phyloP scores from a whole-genome alignment of 805 yeast species.

The Candida endomychidarum region DNA sequence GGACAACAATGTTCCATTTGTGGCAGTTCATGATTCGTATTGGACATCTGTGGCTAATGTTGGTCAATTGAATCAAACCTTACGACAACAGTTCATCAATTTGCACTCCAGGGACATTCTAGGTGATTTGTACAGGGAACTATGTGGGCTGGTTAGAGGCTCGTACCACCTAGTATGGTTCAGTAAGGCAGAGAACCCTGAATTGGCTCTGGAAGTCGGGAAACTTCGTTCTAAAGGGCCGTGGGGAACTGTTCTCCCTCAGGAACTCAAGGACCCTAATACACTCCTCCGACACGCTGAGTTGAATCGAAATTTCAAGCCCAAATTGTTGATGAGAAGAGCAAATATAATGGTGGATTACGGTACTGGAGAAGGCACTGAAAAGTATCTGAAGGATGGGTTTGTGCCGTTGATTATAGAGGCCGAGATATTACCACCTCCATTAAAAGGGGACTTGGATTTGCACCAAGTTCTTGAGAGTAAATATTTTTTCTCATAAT shows the following conservation, averaged over 20 bases:
- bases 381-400: constrained; percentile 2
- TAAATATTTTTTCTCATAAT: constrained; percentile 37
- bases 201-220: constrained; percentile 1
- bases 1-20: constrained; percentile 26
- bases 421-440: constrained; percentile 28
- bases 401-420: constrained; percentile 31
- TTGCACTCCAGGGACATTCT: constrained; percentile 30
- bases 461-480: constrained; percentile 31
- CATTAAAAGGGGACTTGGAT: constrained; percentile 34
- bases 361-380: constrained; percentile 8
- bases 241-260: background rate
- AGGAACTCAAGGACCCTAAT: constrained; percentile 18
- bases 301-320: constrained; percentile 22
- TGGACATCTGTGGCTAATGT: constrained; percentile 42
- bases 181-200: constrained; percentile 15
- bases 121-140: constrained; percentile 25
- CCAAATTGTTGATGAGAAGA: constrained; percentile 21
- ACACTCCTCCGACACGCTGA: background rate
- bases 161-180: constrained; percentile 38
- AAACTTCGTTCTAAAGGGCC: background rate
- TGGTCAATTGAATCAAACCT: constrained; percentile 21
- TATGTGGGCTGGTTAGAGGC: constrained; percentile 21
- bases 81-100: constrained; percentile 37
- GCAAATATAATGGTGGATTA: constrained; percentile 1
- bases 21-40: constrained; percentile 42